Percentiles rank a stretch among this genome's conserved stretches.
Conservation (phyloP, 345 rosid genomes). For the Boechera divaricarpa region DNA sequence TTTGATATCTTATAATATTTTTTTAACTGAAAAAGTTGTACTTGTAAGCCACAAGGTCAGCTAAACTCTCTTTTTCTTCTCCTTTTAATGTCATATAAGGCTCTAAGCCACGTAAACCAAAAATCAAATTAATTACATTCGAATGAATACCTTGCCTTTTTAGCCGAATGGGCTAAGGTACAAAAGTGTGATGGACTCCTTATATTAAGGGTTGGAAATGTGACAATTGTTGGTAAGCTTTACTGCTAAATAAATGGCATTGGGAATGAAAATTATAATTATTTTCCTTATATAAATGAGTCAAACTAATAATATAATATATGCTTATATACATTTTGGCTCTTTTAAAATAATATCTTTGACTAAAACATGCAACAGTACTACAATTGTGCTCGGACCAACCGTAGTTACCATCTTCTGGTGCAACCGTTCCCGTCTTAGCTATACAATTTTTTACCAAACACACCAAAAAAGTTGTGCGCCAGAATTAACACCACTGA, state of each 20-base stretch:
- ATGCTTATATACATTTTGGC: conserved; percentile 9
- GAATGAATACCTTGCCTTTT: not conserved
- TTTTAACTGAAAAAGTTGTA: not conserved
- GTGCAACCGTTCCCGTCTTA: not conserved
- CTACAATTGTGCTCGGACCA: conserved; percentile 20
- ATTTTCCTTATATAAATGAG: conserved; percentile 25
- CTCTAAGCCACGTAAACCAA: conserved; percentile 1
- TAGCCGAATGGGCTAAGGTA: conserved; percentile 26
- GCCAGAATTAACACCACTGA: conserved; percentile 1
- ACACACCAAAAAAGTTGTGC: conserved; percentile 1
- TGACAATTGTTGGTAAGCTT: conserved; percentile 35
- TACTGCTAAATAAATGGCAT: conserved; percentile 43
- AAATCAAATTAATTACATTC: conserved; percentile 7
- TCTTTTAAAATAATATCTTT: conserved; percentile 33
- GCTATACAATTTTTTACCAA: conserved; percentile 21
- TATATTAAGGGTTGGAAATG: conserved; percentile 44
- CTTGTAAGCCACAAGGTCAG: not conserved
- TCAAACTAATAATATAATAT: conserved; percentile 36
- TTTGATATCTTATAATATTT: not conserved
- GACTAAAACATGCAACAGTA: conserved; percentile 31
- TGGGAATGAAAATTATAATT: conserved; percentile 42
- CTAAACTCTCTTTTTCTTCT: not conserved
- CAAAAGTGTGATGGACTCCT: conserved; percentile 42
- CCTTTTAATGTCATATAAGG: not conserved
- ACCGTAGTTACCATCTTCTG: conserved; percentile 3